Evolutionary conservation across 176 grass and related monocot species (phyloP).

Genomic region (Ananas comosus): DNA sequence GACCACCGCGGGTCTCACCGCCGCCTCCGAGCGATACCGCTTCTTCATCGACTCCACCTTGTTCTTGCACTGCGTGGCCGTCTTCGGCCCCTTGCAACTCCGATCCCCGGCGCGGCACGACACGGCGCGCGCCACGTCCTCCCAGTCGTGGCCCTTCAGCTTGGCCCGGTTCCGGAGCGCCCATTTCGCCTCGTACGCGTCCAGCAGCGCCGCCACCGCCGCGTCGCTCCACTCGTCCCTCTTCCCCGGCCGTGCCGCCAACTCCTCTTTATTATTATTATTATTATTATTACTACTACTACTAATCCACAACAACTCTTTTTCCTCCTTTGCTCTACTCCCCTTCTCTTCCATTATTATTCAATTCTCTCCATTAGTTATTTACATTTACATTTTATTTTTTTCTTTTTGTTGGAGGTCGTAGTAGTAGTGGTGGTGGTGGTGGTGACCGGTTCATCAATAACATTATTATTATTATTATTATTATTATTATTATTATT

Average conservation of each 20-base stretch:
- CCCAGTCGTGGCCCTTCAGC: constrained; percentile 96
- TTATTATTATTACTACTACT: not conserved
- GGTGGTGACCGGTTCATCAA: no score
- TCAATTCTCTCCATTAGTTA: no score
- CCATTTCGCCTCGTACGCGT: constrained; percentile 95
- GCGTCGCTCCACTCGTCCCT: constrained; percentile 93
- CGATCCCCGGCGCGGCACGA: constrained; percentile 13
- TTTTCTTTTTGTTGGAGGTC: no score
- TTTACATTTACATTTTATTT: no score
- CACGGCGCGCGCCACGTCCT: constrained; percentile 64
- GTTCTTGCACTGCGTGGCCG: constrained; percentile 94
- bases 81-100: constrained; percentile 39
- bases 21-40: constrained; percentile 70
- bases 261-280: not conserved
- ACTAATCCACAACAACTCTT: not conserved
- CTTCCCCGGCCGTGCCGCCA: constrained; percentile 40
- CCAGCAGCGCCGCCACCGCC: constrained; percentile 52
- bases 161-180: constrained; percentile 84
- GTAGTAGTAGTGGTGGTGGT: no score
- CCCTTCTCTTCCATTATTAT: no score
- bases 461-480: no score
- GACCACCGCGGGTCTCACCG: constrained; percentile 15
- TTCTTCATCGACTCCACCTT: constrained; percentile 99
- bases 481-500: no score
- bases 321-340: not conserved